phyloP scores from a whole-genome alignment of 768 basidiomycete species.

The Boletus sensibilis region DNA sequence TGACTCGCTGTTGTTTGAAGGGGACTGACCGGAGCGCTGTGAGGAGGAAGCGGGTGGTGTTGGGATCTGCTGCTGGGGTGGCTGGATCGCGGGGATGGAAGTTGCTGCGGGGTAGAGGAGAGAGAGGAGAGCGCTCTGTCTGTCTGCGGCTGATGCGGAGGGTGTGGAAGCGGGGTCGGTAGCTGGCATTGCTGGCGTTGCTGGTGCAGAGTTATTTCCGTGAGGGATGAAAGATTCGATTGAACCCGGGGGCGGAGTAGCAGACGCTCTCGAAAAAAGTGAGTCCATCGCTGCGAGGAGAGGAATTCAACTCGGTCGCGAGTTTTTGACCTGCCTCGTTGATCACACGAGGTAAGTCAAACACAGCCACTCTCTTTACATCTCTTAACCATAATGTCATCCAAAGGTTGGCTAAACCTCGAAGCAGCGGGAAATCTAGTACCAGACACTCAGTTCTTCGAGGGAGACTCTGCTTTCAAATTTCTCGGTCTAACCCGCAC shows the following conservation, averaged over 20 bases:
- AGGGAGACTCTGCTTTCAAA: conserved; percentile 86
- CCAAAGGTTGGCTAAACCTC: conserved; percentile 86
- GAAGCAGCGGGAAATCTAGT: conserved; percentile 61
- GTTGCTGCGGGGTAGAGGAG: conserved; percentile 56
- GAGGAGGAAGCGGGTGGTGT: conserved; percentile 64
- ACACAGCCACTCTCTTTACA: conserved; percentile 14
- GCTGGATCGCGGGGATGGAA: conserved; percentile 29
- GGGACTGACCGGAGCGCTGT: conserved; percentile 53
- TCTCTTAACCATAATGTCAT: conserved; percentile 21
- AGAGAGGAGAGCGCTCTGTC: conserved; percentile 74
- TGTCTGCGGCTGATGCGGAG: conserved; percentile 49
- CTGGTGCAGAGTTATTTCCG: conserved; percentile 42
- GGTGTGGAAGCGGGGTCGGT: conserved; percentile 31
- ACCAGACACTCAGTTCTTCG: conserved; percentile 81
- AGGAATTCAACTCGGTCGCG: too few species aligned
- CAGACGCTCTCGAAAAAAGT: background rate
- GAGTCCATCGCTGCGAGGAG: background rate
- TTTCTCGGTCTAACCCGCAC: conserved; percentile 75
- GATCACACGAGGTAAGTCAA: conserved; percentile 26
- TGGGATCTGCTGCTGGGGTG: conserved; percentile 59
- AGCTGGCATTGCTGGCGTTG: conserved; percentile 43
- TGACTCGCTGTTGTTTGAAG: conserved; percentile 53
- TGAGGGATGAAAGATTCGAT: too few species aligned
- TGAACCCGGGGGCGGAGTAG: conserved; percentile 34
- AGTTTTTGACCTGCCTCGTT: conserved; percentile 20